phyloP scores from a whole-genome alignment of 495 filamentous ascomycete species.

The Lichenothelia convexa region DNA sequence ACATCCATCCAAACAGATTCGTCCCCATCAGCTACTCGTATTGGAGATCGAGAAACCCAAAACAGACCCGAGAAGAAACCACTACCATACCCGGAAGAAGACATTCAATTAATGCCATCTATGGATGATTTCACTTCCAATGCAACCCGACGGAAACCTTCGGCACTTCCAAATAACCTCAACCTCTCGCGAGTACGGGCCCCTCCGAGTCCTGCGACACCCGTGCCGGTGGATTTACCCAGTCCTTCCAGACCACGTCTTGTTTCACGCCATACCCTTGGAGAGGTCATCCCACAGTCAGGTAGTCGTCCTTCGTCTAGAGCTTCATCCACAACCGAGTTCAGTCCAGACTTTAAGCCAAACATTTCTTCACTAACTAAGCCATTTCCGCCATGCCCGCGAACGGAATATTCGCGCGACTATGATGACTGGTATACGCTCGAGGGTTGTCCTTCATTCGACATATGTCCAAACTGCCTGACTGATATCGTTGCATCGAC shows the following conservation, averaged over 20 bases:
- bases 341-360: not conserved
- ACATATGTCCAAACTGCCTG: conserved; percentile 48
- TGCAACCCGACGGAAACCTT: too few relatives aligned
- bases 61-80: too few relatives aligned
- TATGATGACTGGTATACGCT: conserved; percentile 51
- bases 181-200: too few relatives aligned
- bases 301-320: not conserved
- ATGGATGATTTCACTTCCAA: too few relatives aligned
- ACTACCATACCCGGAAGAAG: too few relatives aligned
- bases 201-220: not conserved
- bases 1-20: too few relatives aligned
- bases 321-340: not conserved
- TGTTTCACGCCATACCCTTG: not conserved
- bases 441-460: conserved; percentile 31
- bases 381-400: conserved; percentile 33
- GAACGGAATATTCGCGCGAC: conserved; percentile 28
- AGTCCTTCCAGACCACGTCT: not conserved
- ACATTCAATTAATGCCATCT: too few relatives aligned
- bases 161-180: too few relatives aligned
- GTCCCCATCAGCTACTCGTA: too few relatives aligned
- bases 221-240: not conserved
- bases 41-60: too few relatives aligned
- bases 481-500: conserved; percentile 33
- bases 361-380: not conserved
- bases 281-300: not conserved